A percentile compares a stretch with the other conserved stretches of the same genome.
Evolutionary conservation across 495 filamentous ascomycete genomes (phyloP).

Genomic region (Annulohypoxylon nitens): DNA sequence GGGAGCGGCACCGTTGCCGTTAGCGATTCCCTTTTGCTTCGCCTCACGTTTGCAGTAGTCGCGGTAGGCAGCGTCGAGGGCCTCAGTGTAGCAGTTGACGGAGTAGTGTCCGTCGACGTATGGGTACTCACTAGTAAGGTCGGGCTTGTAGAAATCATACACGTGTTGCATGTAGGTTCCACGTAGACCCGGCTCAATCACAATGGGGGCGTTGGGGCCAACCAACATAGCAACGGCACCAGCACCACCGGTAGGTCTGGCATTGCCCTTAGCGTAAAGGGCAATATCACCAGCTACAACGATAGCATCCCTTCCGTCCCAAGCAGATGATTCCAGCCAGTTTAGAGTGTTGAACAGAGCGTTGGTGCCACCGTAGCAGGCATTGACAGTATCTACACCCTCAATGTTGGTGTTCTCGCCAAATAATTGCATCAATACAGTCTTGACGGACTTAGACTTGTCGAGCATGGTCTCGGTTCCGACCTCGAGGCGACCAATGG

Average conservation of each 20-base stretch:
- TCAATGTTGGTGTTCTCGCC: slow-evolving; percentile 90
- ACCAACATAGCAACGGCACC: slow-evolving; percentile 95
- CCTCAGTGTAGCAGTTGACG: slow-evolving; percentile 93
- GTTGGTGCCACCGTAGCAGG: slow-evolving; percentile 98
- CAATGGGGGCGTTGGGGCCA: slow-evolving; percentile 91
- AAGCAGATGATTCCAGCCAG: slow-evolving; percentile 97
- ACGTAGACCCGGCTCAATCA: slow-evolving; percentile 90
- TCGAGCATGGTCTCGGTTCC: slow-evolving; percentile 98
- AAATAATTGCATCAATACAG: slow-evolving; percentile 99
- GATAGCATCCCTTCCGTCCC: slow-evolving; percentile 95
- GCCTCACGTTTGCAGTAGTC: slow-evolving; percentile 90
- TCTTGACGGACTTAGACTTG: slow-evolving; percentile 99
- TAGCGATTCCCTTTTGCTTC: slow-evolving; percentile 67
- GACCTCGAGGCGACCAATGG: slow-evolving; percentile 94
- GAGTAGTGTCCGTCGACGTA: slow-evolving; percentile 97
- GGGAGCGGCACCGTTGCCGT: slow-evolving; percentile 67
- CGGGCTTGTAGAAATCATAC: slow-evolving; percentile 99
- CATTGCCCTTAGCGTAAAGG: slow-evolving; percentile 95
- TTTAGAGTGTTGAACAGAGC: slow-evolving; percentile 97
- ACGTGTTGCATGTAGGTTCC: slow-evolving; percentile 94
- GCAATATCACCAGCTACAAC: slow-evolving; percentile 98
- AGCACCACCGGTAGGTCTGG: slow-evolving; percentile 94
- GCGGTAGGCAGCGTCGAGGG: slow-evolving; percentile 95
- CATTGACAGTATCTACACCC: slow-evolving; percentile 96
- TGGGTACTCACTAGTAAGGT: slow-evolving; percentile 97